Evolutionary conservation across 1,284 basidiomycete species (phyloP).

Genomic region (Chalciporus sp.): DNA sequence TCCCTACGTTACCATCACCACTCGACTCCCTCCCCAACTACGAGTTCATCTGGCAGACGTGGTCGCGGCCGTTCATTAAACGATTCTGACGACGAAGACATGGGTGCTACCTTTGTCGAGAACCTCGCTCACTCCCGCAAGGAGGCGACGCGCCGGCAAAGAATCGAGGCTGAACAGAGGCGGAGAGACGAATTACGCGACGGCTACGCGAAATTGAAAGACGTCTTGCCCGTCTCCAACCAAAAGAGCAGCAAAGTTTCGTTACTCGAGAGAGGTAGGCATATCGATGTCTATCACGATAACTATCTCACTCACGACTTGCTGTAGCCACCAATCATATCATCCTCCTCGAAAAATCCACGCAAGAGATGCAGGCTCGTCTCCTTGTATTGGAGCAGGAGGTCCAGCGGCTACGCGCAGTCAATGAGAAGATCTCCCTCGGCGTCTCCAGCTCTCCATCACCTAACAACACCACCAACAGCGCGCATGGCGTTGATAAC

Average conservation of each 20-base stretch:
- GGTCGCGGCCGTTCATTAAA: slow-evolving; percentile 64
- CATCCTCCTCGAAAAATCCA: slow-evolving; percentile 64
- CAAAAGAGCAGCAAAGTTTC: slow-evolving; percentile 91
- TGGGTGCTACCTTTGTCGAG: slow-evolving; percentile 65
- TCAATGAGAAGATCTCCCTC: slow-evolving; percentile 81
- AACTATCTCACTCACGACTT: slow-evolving; percentile 13
- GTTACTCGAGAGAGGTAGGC: slow-evolving; percentile 79
- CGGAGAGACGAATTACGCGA: slow-evolving; percentile 85
- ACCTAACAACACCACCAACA: slow-evolving; percentile 37
- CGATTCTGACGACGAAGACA: slow-evolving; percentile 77
- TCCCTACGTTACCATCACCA: slow-evolving; percentile 73
- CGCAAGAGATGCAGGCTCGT: slow-evolving; percentile 67
- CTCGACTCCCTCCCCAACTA: slow-evolving; percentile 72
- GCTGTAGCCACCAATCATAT: slow-evolving; percentile 73
- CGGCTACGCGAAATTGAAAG: slow-evolving; percentile 85
- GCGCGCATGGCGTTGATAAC: slow-evolving; percentile 44
- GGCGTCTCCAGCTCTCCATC: slow-evolving; percentile 56
- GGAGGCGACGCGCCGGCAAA: slow-evolving; percentile 78
- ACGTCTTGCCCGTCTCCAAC: slow-evolving; percentile 80
- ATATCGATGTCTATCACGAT: background rate
- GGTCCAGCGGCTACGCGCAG: slow-evolving; percentile 62
- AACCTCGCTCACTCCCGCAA: slow-evolving; percentile 75
- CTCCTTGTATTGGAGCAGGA: slow-evolving; percentile 65
- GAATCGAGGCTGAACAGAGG: slow-evolving; percentile 85
- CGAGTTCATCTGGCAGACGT: slow-evolving; percentile 69